Base-by-base conservation (phyloP, 352 stramenopile genomes). In the Peronospora belbahrii region DNA sequence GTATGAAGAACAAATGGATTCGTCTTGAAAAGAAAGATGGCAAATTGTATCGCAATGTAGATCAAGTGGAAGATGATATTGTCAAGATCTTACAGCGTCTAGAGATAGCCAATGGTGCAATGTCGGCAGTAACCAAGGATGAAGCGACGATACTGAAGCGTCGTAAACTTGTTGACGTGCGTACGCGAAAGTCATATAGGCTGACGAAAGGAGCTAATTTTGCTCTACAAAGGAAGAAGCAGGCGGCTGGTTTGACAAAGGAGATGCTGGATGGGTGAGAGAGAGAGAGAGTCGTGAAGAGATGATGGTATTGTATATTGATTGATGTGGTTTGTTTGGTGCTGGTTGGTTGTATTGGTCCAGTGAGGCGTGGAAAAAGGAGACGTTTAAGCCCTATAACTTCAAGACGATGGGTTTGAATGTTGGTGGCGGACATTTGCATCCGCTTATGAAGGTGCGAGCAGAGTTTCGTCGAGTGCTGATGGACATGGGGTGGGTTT, bases 401-500 rank as follows among this genome's bases (percentile, higher is more conserved):
- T 98, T 99, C 65, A 92, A 97, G 59, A 97, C 95, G 10, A 73
- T 99, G 42, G 96, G 96, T 27, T 74, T 97, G 49, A 78, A 74
- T 18, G 84, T 97, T 13, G 89, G 82, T 17, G 95, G 95, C n/a
- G 97, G 97, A 45, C 97, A 98, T 62, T 65, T 99, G 36, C 97
- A 99, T 67, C 95, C 95, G 31, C 76, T 99, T 18, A 88, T 99
- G 64, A 98, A 98, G 72, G 89, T 97, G 36, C 82, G 79, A 55
- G 92, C 95, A 5, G 96, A 99, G 74, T 99, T 99, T 66, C 86
- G 96, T 65, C 97, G 97, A 46, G 97, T 99, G 60, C 73, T 99
- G 7, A 97, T 99, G 90, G 85, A 98, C 65, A 99, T 99, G 96
- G 97, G 97, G 82, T 93, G 52, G 19, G 11, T 41, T 2, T 11